A percentile compares a stretch with the other conserved stretches of the same genome.
These are phyloP conservation scores for Bipolaris bicolor DNA, from an alignment of 2,329 filamentous ascomycete species.

Conservation along the genomic window DNA sequence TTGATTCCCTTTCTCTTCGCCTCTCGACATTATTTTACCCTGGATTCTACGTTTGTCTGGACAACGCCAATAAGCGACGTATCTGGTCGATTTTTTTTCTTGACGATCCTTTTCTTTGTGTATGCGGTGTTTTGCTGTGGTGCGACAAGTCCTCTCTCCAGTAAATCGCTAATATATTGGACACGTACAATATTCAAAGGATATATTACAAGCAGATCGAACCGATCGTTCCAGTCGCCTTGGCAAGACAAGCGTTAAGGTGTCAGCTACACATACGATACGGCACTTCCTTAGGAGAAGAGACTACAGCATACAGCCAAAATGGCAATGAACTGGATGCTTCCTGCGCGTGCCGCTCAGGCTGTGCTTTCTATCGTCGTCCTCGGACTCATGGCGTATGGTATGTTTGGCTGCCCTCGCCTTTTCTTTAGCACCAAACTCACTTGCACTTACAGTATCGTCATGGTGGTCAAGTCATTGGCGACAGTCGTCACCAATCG, in stretches of 20 bases:
- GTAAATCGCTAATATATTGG: background rate
- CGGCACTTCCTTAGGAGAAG: background rate
- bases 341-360: constrained; percentile 71
- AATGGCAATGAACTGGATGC: constrained; percentile 63
- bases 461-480: constrained; percentile 60
- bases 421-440: background rate
- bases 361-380: constrained; percentile 73
- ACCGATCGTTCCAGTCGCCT: background rate
- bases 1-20: too few species aligned
- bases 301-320: background rate
- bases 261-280: background rate
- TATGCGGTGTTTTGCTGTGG: background rate
- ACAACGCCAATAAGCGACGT: too few species aligned
- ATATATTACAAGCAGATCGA: background rate
- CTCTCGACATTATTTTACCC: too few species aligned
- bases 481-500: constrained; percentile 59
- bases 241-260: background rate
- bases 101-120: too few species aligned
- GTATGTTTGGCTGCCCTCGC: constrained; percentile 51
- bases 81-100: too few species aligned
- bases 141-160: background rate
- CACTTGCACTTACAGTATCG: constrained; percentile 56
- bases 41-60: too few species aligned
- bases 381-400: constrained; percentile 75
- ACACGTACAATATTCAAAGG: too few species aligned